These are phyloP conservation scores for Phytomonas francai DNA, from an alignment of 208 protist genomes.

Conservation along the genomic window DNA sequence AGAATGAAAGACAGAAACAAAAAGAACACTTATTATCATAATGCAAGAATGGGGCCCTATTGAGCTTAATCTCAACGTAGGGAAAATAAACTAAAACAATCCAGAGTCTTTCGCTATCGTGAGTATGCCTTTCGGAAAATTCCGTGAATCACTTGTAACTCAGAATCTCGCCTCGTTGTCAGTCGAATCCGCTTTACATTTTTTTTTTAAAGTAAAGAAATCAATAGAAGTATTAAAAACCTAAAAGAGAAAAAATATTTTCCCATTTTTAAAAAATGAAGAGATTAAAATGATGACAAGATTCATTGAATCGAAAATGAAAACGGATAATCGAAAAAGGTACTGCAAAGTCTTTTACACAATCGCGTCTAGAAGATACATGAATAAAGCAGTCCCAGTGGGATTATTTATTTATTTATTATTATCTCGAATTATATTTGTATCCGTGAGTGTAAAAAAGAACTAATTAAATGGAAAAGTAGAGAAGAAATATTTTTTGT, in stretches of 20 bases:
- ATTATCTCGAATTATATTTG: constrained; percentile 5
- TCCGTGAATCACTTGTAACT: constrained; percentile 4
- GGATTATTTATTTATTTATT: not conserved
- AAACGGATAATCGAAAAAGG: constrained; percentile 2
- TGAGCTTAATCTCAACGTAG: not conserved
- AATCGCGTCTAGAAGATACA: not conserved
- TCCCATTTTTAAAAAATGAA: not conserved
- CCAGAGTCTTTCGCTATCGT: not conserved
- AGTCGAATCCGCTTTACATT: not conserved
- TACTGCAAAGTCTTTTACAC: not conserved
- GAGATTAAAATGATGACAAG: constrained; percentile 4
- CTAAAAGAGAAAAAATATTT: constrained; percentile 4
- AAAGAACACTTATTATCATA: constrained; percentile 1
- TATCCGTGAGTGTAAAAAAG: constrained; percentile 3
- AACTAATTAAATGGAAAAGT: constrained; percentile 1
- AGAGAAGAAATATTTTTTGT: not conserved
- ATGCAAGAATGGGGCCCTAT: not conserved
- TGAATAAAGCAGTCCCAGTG: not conserved
- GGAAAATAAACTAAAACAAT: not conserved
- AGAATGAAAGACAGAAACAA: constrained; percentile 7
- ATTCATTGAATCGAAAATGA: constrained; percentile 2
- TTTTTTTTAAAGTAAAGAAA: constrained; percentile 1
- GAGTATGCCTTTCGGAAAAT: not conserved
- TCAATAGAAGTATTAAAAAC: constrained; percentile 4
- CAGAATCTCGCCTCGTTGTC: not conserved